These are phyloP conservation scores for Biscogniauxia marginata DNA, from an alignment of 2,329 filamentous ascomycete species.

Conservation along the genomic window DNA sequence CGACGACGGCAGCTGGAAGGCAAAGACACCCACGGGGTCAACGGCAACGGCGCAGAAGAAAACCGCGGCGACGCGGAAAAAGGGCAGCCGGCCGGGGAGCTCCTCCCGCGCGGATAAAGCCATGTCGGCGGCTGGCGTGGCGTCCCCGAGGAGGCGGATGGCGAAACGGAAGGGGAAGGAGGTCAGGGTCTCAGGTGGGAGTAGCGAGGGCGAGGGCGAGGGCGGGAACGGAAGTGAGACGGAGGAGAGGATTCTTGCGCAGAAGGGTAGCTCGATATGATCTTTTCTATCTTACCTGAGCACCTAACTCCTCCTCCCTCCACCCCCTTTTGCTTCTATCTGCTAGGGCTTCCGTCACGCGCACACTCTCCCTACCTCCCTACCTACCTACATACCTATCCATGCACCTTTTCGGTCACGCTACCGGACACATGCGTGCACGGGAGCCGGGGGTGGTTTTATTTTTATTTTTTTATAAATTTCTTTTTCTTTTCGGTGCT, in stretches of 20 bases:
- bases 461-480: too few relatives aligned
- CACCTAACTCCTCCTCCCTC: neutral
- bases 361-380: too few relatives aligned
- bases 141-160: neutral
- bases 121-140: neutral
- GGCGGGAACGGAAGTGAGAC: slow-evolving; percentile 4
- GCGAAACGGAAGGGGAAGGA: neutral
- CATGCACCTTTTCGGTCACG: too few relatives aligned
- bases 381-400: too few relatives aligned
- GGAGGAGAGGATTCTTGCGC: neutral
- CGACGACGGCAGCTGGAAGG: slow-evolving; percentile 37
- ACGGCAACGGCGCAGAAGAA: neutral
- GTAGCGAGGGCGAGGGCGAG: slow-evolving; percentile 1
- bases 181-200: neutral
- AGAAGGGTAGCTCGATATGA: neutral
- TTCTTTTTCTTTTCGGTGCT: too few relatives aligned
- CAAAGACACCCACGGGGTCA: neutral
- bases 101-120: slow-evolving; percentile 6
- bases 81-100: neutral
- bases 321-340: neutral
- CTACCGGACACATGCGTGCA: too few relatives aligned
- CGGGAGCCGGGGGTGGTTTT: too few relatives aligned
- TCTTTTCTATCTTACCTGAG: neutral
- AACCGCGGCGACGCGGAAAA: slow-evolving; percentile 2
- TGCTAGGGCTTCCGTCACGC: too few relatives aligned